phyloP scores from a whole-genome alignment of 73 alveolate species.

The Halteria grandinella region DNA sequence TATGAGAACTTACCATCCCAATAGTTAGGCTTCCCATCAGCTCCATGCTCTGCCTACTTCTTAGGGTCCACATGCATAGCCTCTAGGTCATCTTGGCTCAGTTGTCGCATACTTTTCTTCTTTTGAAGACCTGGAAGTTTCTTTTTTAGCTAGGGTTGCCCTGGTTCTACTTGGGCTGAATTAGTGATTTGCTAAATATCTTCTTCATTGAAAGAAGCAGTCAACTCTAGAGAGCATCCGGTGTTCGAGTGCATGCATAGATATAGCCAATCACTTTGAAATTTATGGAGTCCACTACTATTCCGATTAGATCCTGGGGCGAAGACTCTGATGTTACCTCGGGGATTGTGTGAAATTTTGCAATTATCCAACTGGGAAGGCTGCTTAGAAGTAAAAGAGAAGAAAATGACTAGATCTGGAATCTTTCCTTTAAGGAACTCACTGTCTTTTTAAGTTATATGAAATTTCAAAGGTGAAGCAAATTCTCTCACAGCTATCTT shows the following conservation, averaged over 20 bases:
- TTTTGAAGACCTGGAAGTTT: too few species aligned
- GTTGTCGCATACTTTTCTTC: background rate
- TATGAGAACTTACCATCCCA: background rate
- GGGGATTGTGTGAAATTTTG: background rate
- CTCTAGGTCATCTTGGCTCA: background rate
- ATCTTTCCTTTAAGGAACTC: constrained; percentile 29
- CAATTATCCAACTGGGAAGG: constrained; percentile 22
- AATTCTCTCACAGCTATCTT: constrained; percentile 2
- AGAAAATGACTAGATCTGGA: constrained; percentile 8
- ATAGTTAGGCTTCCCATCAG: background rate
- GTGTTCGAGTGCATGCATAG: constrained; percentile 25
- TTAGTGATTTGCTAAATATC: too few species aligned
- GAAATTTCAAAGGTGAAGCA: constrained; percentile 14
- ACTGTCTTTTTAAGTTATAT: constrained; percentile 1
- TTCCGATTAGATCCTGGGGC: constrained; percentile 23
- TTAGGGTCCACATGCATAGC: background rate
- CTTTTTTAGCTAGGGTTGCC: too few species aligned
- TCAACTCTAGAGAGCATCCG: constrained; percentile 16
- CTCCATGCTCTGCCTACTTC: background rate
- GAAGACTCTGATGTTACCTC: background rate
- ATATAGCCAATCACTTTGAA: constrained; percentile 31
- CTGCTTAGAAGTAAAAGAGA: constrained; percentile 7
- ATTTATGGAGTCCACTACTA: too few species aligned
- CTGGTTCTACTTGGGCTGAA: too few species aligned
- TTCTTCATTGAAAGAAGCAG: constrained; percentile 10